Conservation (phyloP, 208 protist species). For the Trypanosomatidae sp. region DNA sequence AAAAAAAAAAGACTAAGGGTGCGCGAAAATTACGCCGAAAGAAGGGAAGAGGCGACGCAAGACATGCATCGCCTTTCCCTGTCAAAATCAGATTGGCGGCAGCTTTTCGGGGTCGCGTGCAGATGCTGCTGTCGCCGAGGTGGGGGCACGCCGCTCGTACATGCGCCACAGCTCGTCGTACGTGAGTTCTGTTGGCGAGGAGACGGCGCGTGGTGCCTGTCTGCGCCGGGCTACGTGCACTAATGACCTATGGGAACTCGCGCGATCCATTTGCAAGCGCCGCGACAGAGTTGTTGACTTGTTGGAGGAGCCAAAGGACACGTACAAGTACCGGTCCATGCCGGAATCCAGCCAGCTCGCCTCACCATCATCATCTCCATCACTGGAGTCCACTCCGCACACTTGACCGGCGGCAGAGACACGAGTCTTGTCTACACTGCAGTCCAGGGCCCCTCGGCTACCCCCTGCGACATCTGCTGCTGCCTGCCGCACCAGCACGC, state of each 20-base stretch:
- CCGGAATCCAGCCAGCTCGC: slow-evolving; percentile 5
- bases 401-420: not conserved
- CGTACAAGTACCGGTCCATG: slow-evolving; percentile 7
- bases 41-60: not conserved
- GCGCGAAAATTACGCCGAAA: not conserved
- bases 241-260: not conserved
- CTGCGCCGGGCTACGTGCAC: not conserved
- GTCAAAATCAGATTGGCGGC: slow-evolving; percentile 30
- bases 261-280: not conserved
- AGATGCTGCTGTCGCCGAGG: not conserved
- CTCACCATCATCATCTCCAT: not conserved
- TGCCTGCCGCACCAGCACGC: not conserved
- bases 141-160: slow-evolving; percentile 41
- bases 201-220: not conserved
- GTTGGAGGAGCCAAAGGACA: not conserved
- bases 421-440: not conserved
- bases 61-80: not conserved
- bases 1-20: not conserved
- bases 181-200: slow-evolving; percentile 14
- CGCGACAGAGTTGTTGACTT: not conserved
- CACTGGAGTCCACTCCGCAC: slow-evolving; percentile 1
- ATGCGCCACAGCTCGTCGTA: slow-evolving; percentile 52
- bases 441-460: not conserved
- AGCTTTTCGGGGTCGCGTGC: slow-evolving; percentile 6
- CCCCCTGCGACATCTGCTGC: not conserved